Conservation (phyloP, 1,139 yeast species). For the Suzukiozyma palmioleophila region DNA sequence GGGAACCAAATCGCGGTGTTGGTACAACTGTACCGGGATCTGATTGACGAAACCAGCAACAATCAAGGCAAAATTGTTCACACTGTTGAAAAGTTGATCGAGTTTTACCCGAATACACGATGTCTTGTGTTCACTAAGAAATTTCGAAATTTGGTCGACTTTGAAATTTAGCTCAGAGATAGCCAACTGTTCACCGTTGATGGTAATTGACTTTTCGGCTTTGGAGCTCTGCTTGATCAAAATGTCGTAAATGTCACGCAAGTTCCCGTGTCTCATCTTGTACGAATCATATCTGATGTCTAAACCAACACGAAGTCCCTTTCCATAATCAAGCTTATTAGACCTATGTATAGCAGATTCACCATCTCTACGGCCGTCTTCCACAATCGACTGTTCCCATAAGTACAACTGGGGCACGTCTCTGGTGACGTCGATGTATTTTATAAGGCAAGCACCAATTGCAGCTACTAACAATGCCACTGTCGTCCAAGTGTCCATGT, state of each 20-base stretch:
- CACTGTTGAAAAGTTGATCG: constrained; percentile 14
- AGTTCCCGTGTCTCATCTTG: constrained; percentile 62
- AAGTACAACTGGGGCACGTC: constrained; percentile 60
- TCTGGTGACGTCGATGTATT: constrained; percentile 11
- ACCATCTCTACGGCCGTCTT: constrained; percentile 48
- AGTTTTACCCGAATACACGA: constrained; percentile 16
- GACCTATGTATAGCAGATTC: constrained; percentile 68
- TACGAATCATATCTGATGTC: constrained; percentile 57
- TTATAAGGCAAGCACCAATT: background rate
- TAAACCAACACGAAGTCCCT: constrained; percentile 62
- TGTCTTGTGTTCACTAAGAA: constrained; percentile 12
- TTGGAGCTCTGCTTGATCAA: constrained; percentile 18
- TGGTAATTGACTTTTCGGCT: constrained; percentile 11
- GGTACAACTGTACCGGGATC: constrained; percentile 10
- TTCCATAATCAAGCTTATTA: constrained; percentile 56
- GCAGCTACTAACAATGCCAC: too few relatives aligned
- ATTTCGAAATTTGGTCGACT: constrained; percentile 14
- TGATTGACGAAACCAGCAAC: constrained; percentile 12
- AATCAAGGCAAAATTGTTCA: constrained; percentile 17
- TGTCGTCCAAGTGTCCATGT: too few relatives aligned
- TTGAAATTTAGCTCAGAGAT: constrained; percentile 23
- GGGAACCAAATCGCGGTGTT: constrained; percentile 6
- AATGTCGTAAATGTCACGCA: constrained; percentile 61
- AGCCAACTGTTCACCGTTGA: constrained; percentile 16
- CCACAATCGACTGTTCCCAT: constrained; percentile 52